Conservation (phyloP, 83 land plant species). For the Diphasiastrum complanatum region DNA sequence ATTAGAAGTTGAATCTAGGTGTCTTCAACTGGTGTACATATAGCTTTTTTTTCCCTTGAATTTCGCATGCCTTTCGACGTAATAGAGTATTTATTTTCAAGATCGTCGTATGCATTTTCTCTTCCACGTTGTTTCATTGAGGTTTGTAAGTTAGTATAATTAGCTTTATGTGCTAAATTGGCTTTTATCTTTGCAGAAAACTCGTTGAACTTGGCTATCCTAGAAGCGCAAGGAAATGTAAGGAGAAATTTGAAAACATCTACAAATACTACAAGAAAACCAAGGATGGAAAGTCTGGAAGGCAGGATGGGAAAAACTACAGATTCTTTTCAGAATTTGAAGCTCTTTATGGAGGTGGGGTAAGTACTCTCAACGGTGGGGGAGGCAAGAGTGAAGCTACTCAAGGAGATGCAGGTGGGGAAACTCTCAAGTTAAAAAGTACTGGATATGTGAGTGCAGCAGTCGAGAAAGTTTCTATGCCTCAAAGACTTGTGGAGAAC, state of each 20-base stretch:
- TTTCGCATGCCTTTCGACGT: no score
- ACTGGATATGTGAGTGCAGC: no score
- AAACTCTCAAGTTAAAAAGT: background rate
- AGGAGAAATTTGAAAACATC: conserved; percentile 80
- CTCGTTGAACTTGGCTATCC: conserved; percentile 59
- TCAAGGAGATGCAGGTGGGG: conserved; percentile 3
- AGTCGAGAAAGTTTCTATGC: background rate
- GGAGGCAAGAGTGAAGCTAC: background rate
- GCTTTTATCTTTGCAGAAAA: conserved; percentile 64
- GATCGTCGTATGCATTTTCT: no score
- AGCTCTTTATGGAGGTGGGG: conserved; percentile 67
- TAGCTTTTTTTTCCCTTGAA: no score
- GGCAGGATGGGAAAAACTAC: conserved; percentile 62
- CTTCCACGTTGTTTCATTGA: no score
- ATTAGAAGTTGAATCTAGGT: no score
- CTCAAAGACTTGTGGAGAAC: conserved; percentile 17
- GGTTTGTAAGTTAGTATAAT: no score
- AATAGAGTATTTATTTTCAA: no score
- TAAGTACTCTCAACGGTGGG: no score
- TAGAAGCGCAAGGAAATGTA: conserved; percentile 77
- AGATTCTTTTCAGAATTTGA: conserved; percentile 67
- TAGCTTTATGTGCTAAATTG: no score
- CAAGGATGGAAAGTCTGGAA: conserved; percentile 56
- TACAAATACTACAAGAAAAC: conserved; percentile 80
- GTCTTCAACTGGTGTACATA: no score